These are phyloP conservation scores for Magnusiomyces ingens DNA, from an alignment of 1,139 yeast species.

Conservation along the genomic window DNA sequence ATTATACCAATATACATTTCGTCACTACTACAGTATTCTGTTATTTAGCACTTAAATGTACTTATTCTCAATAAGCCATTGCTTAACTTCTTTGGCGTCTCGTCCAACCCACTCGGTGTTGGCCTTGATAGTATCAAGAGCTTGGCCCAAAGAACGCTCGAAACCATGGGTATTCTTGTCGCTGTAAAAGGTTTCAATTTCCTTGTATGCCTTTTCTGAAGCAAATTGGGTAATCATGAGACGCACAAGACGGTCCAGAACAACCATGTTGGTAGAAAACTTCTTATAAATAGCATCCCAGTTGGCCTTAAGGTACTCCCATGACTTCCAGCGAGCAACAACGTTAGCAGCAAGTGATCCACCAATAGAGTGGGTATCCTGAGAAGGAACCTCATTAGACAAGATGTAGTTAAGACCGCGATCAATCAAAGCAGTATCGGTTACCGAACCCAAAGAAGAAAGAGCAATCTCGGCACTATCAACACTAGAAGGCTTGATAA, in stretches of 20 bases:
- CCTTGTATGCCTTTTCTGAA: conserved; percentile 39
- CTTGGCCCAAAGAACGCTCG: conserved; percentile 31
- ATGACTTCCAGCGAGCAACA: conserved; percentile 43
- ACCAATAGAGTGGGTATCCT: conserved; percentile 62
- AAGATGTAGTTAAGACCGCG: conserved; percentile 39
- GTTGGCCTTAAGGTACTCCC: conserved; percentile 51
- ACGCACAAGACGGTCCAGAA: conserved; percentile 58
- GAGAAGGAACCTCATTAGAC: conserved; percentile 47
- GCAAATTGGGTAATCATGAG: conserved; percentile 46
- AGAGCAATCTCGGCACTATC: conserved; percentile 66
- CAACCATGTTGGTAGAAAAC: conserved; percentile 52
- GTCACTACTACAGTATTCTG: not conserved
- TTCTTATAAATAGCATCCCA: conserved; percentile 44
- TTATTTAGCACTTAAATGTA: conserved; percentile 10
- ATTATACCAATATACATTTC: not conserved
- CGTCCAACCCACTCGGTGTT: conserved; percentile 30
- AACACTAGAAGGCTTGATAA: conserved; percentile 50
- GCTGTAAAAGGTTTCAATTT: conserved; percentile 46
- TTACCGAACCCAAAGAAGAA: conserved; percentile 52
- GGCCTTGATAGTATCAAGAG: conserved; percentile 28
- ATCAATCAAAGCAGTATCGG: conserved; percentile 35
- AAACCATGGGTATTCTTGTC: conserved; percentile 45
- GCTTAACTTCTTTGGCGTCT: conserved; percentile 30
- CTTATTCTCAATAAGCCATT: conserved; percentile 24
- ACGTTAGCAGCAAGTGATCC: conserved; percentile 47